These are phyloP conservation scores for Theileria orientalis DNA, from an alignment of 169 alveolate species.

Conservation along the genomic window DNA sequence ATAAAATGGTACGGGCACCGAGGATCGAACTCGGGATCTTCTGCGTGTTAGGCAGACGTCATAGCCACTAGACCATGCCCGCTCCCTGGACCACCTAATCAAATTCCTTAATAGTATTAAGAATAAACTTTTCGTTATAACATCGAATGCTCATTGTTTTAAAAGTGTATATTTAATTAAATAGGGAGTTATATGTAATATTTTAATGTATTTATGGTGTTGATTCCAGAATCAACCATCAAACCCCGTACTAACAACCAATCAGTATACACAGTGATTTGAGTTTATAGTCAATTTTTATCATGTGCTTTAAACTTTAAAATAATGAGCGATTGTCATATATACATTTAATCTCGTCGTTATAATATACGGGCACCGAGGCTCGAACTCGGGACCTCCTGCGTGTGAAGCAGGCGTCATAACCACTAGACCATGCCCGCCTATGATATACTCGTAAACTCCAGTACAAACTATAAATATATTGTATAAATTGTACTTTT, in stretches of 20 bases:
- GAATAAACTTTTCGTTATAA: neutral
- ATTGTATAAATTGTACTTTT: neutral
- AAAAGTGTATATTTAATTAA: no score
- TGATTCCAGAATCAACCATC: neutral
- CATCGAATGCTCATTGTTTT: no score
- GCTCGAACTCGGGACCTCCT: conserved; percentile 92
- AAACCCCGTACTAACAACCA: neutral
- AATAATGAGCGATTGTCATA: neutral
- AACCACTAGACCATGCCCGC: conserved; percentile 94
- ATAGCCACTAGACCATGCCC: conserved; percentile 88
- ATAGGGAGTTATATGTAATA: neutral
- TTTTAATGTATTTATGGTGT: neutral
- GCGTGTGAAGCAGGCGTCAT: conserved; percentile 93
- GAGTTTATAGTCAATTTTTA: neutral
- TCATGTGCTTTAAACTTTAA: neutral
- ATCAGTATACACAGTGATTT: neutral
- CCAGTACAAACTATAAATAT: neutral
- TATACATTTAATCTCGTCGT: neutral
- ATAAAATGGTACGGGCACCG: conserved; percentile 73
- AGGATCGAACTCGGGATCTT: conserved; percentile 89
- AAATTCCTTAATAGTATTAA: neutral
- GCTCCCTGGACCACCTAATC: conserved; percentile 29
- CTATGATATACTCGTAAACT: neutral
- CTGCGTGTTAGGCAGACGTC: conserved; percentile 90
- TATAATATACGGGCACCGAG: conserved; percentile 86